Conservation (phyloP, 768 basidiomycete genomes). For the Mycena albidolilacea region DNA sequence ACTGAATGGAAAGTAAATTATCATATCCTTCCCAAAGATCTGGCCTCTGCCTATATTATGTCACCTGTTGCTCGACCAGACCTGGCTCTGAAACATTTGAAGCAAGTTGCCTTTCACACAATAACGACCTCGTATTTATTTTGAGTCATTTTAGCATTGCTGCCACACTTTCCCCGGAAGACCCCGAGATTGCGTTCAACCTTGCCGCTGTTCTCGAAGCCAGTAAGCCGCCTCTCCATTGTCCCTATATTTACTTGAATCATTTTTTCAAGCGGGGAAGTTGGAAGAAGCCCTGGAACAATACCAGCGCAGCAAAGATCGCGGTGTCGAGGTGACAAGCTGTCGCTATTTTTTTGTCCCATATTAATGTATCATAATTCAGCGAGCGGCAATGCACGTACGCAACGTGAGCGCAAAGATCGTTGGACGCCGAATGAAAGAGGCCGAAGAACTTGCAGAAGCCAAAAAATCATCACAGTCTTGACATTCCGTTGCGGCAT, state of each 20-base stretch:
- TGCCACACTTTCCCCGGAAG: slow-evolving; percentile 86
- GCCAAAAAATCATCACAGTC: slow-evolving; percentile 48
- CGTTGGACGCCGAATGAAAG: slow-evolving; percentile 72
- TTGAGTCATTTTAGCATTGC: slow-evolving; percentile 75
- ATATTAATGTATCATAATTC: background rate
- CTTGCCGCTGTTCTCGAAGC: slow-evolving; percentile 93
- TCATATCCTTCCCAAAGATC: slow-evolving; percentile 63
- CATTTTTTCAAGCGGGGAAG: slow-evolving; percentile 70
- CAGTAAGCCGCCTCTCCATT: slow-evolving; percentile 66
- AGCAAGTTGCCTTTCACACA: slow-evolving; percentile 61
- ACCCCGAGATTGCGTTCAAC: slow-evolving; percentile 94
- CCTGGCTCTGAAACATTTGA: slow-evolving; percentile 88
- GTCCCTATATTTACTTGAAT: slow-evolving; percentile 50
- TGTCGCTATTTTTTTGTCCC: background rate
- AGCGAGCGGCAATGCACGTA: slow-evolving; percentile 83
- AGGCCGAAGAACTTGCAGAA: slow-evolving; percentile 49
- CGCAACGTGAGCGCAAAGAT: slow-evolving; percentile 91
- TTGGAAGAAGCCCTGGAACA: slow-evolving; percentile 86
- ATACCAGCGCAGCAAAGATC: slow-evolving; percentile 84
- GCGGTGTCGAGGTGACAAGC: slow-evolving; percentile 71
- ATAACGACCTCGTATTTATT: slow-evolving; percentile 47
- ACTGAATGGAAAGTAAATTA: slow-evolving; percentile 38
- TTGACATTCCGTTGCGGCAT: slow-evolving; percentile 12
- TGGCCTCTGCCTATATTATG: slow-evolving; percentile 92
- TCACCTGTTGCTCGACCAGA: slow-evolving; percentile 86